Percentiles rank a stretch among this genome's conserved stretches.
phyloP scores from a whole-genome alignment of 495 filamentous ascomycete genomes.

The Cryomyces minteri region DNA sequence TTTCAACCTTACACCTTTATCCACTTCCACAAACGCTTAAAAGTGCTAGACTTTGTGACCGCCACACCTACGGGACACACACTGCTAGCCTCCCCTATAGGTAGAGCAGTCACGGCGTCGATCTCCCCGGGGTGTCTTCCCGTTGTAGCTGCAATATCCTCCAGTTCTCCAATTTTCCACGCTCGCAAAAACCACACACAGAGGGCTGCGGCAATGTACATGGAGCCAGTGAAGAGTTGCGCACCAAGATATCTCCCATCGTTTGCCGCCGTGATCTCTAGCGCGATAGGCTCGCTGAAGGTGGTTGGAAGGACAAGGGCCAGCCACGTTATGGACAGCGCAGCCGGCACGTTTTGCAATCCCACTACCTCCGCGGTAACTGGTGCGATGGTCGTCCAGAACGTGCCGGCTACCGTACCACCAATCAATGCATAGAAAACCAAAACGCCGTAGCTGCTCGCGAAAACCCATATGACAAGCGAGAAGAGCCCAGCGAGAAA shows the following conservation, averaged over 20 bases:
- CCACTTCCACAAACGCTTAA: background rate
- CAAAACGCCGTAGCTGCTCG: constrained; percentile 42
- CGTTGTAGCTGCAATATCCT: constrained; percentile 6
- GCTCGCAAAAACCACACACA: constrained; percentile 34
- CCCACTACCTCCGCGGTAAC: constrained; percentile 67
- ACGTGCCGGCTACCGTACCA: constrained; percentile 53
- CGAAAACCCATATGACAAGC: constrained; percentile 53
- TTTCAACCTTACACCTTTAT: background rate
- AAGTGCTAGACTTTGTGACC: too few species aligned
- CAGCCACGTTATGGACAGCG: constrained; percentile 61
- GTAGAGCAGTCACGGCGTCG: background rate
- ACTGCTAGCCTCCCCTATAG: background rate
- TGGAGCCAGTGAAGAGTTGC: constrained; percentile 47
- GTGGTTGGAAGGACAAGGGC: constrained; percentile 53
- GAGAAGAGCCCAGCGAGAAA: constrained; percentile 37
- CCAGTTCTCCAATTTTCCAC: constrained; percentile 41
- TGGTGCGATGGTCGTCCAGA: constrained; percentile 56
- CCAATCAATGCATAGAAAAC: constrained; percentile 53
- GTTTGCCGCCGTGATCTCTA: constrained; percentile 37
- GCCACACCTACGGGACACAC: too few species aligned
- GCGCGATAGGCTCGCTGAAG: constrained; percentile 46
- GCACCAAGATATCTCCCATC: constrained; percentile 35
- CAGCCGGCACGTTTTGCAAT: constrained; percentile 48
- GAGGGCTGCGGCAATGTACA: constrained; percentile 40
- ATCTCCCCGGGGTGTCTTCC: background rate